Evolutionary conservation across 805 yeast species (phyloP).

Genomic region (Wickerhamiella hasegawae): DNA sequence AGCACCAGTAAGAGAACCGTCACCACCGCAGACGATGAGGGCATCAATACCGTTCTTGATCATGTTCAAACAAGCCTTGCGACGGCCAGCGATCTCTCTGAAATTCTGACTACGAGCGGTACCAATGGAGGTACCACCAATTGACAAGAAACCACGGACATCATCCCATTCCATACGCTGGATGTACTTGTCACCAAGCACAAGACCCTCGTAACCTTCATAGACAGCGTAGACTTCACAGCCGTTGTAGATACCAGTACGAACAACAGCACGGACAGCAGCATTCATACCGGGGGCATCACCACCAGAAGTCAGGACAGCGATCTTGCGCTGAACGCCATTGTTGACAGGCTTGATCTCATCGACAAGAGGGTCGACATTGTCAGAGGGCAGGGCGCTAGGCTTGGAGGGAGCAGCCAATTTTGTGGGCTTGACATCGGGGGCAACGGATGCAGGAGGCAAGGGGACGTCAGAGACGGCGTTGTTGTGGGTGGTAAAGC

Average conservation of each 20-base stretch:
- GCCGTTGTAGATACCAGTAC: constrained; percentile 73
- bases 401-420: constrained; percentile 3
- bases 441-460: constrained; percentile 1
- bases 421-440: neutral
- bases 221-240: constrained; percentile 85
- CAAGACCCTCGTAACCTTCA: constrained; percentile 92
- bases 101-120: constrained; percentile 87
- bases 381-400: constrained; percentile 4
- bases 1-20: constrained; percentile 96
- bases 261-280: constrained; percentile 84
- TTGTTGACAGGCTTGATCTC: constrained; percentile 4
- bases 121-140: constrained; percentile 93
- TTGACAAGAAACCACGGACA: constrained; percentile 81
- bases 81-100: constrained; percentile 72
- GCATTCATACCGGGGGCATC: constrained; percentile 99
- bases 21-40: constrained; percentile 94
- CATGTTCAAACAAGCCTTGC: constrained; percentile 69
- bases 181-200: constrained; percentile 67
- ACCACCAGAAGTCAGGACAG: constrained; percentile 97
- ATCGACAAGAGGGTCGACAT: constrained; percentile 6
- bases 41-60: constrained; percentile 85
- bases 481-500: constrained; percentile 36
- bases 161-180: constrained; percentile 81
- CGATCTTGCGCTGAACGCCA: constrained; percentile 39
- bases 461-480: constrained; percentile 5